Base-by-base conservation (phyloP, 202 grass and related monocot species). In the Sporobolus alterniflorus region DNA sequence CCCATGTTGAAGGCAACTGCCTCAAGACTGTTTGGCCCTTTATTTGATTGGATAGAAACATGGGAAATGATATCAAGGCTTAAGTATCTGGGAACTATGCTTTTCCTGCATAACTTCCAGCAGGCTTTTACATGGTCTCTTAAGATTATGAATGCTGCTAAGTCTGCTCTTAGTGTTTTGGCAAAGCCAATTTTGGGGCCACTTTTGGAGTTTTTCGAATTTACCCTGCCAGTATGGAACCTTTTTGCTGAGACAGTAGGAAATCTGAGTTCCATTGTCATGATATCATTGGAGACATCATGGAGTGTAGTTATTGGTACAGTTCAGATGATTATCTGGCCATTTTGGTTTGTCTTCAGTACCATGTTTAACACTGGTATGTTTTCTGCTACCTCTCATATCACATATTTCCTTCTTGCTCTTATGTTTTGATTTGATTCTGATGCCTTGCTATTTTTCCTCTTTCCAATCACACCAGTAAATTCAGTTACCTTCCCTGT, bases 51-150 rank as follows among this genome's bases (percentile, higher is more conserved):
- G 96, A 96, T 96, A 86, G 93, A 99, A 82, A 92, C 93, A 54
- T 96, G 93, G 96, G 96, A 99, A 74, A 99, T 99, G 96, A 92
- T 96, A 71, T 90, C 96, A 61, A 84, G 96, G 76, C 74, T 99
- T 26, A 93, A 95, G 24, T 99, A 99, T 83, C 83, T 99, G 16
- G 96, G 96, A 78, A 99, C 96, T 31, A 99, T 99, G 89, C 89
- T 96, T 87, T 96, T 99, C 54, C 88, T 99, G 77, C 89, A 96
- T 75, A 89, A 99, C 71, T 88, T 99, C 49, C 85, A 94, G 40
- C 89, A 90, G 71, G 88, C 93, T 72, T 77, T 96, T 47, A 90
- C 55, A 44, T 96, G 96, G 93, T 75, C 92, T 67, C 85, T 99
- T 78, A 87, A 88, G 83, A 82, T 96, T 69, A 79, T 87, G 33